Percentiles rank a stretch among this genome's conserved stretches.
Conservation (phyloP, 192 early-diverging fungal genomes). For the Coemansia sp. region DNA sequence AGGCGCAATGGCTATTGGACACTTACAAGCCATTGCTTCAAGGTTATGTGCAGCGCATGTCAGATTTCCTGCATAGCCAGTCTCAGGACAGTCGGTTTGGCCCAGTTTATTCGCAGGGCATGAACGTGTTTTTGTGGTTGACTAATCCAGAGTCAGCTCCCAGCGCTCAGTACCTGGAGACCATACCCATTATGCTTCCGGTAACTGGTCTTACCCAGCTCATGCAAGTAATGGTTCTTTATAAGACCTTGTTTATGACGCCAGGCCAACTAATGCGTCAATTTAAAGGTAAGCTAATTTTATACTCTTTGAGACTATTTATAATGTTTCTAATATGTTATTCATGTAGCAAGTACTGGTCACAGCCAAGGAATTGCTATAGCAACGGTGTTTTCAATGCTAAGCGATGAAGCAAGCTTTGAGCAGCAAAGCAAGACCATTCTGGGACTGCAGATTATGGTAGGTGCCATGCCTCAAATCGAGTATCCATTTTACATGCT, state of each 20-base stretch:
- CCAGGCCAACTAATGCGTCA: conserved; percentile 38
- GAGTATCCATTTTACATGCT: conserved; percentile 25
- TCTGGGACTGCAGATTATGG: conserved; percentile 76
- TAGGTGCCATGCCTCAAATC: conserved; percentile 78
- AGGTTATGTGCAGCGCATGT: conserved; percentile 70
- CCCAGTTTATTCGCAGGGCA: conserved; percentile 60
- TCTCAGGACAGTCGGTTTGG: conserved; percentile 55
- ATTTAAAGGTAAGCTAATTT: conserved; percentile 34
- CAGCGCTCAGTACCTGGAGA: conserved; percentile 64
- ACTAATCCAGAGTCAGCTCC: conserved; percentile 64
- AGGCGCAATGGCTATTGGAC: conserved; percentile 68
- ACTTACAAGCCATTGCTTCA: conserved; percentile 72
- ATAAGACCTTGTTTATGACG: conserved; percentile 59
- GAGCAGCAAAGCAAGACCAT: conserved; percentile 71
- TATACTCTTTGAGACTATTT: not conserved
- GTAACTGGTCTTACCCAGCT: conserved; percentile 88
- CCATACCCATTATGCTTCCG: conserved; percentile 73
- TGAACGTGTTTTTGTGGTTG: conserved; percentile 82
- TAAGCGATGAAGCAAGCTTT: conserved; percentile 78
- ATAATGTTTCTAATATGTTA: not conserved
- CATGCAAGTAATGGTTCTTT: conserved; percentile 71
- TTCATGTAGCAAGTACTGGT: conserved; percentile 58
- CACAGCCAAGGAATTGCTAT: conserved; percentile 90
- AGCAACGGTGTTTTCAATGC: conserved; percentile 77
- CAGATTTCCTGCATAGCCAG: conserved; percentile 59